Evolutionary conservation across 2,329 filamentous ascomycete species (phyloP), one percentile per base, ranked within the genome.

Genomic region (Alternaria panax): DNA sequence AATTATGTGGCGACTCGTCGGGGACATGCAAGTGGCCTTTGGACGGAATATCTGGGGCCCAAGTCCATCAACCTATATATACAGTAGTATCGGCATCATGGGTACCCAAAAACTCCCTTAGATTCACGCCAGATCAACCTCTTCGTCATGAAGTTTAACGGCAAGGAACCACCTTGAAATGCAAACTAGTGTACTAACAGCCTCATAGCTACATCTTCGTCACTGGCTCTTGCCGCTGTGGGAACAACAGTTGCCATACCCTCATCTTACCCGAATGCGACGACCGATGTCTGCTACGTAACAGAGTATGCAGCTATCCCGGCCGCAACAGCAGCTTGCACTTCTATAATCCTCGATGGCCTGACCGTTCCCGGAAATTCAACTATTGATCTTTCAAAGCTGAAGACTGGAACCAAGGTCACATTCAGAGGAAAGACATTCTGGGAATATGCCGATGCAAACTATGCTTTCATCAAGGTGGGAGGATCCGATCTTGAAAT

Each of bases 371-470:
- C 80, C 75, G 5, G 80, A 78, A 41, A 77, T 70, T 12, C 77
- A 67, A 51, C 74, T 68, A 60, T 83, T 8, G 74, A 81, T 53
- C 72, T 83, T 16, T 72, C 75, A 9, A 75, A 75, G 11, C 74
- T 83, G 18, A 70, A 77, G 59, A 69, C 71, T 8, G 80, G 80
- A 2, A 76, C 81, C 3, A 78, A 73, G 7, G 80, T 83, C 11
- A 79, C 75, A 7, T 82, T 81, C 62, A 54, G 59, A 30, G 64
- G 66, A 24, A 64, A 7, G 5, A 66, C 66, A 2, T 64, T 61
- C 42, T 69, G 59, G 60, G 53, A 61, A 8, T 79, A 78, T 58
- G 77, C 76, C 16, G 72, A 79, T 42, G 71, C 72, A 14, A 76
- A 80, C 61, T 79, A 78, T 51, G 56, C 68, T 4, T 65, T 71